Evolutionary conservation across 768 basidiomycete species (phyloP).

Genomic region (Asterophora parasitica): DNA sequence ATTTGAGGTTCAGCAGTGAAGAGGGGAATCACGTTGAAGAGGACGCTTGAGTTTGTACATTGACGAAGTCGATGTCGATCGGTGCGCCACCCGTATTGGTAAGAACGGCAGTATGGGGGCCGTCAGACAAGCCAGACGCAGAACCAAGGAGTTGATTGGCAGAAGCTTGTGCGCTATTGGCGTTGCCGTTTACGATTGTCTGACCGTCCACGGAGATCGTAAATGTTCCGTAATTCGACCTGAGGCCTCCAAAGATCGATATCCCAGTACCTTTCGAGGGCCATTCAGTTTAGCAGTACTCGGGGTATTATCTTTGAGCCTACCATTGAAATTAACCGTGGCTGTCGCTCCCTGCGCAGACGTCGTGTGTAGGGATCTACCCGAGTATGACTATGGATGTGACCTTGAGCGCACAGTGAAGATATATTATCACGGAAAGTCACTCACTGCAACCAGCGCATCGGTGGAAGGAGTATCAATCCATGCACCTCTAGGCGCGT

Average conservation of each 20-base stretch:
- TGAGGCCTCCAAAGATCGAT: conserved; percentile 43
- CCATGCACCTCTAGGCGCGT: conserved; percentile 48
- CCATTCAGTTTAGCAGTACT: background rate
- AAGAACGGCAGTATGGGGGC: conserved; percentile 43
- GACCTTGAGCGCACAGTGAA: background rate
- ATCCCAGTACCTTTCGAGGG: conserved; percentile 41
- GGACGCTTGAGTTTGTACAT: conserved; percentile 37
- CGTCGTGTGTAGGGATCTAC: conserved; percentile 40
- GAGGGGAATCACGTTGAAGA: conserved; percentile 29
- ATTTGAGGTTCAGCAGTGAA: background rate
- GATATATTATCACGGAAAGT: background rate
- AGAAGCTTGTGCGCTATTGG: conserved; percentile 22
- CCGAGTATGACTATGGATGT: conserved; percentile 40
- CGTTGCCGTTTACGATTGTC: conserved; percentile 28
- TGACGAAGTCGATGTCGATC: conserved; percentile 49
- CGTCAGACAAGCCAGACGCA: conserved; percentile 36
- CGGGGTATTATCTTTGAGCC: background rate
- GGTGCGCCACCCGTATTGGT: conserved; percentile 38
- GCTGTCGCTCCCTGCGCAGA: conserved; percentile 42
- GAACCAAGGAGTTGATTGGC: conserved; percentile 39
- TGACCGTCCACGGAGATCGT: conserved; percentile 41
- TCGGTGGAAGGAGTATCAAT: conserved; percentile 37
- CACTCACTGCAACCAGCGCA: conserved; percentile 32
- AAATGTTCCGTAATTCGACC: conserved; percentile 44
- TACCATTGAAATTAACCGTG: conserved; percentile 47